These are phyloP conservation scores for Hanseniaspora occidentalis DNA, from an alignment of 805 yeast species.

Conservation along the genomic window DNA sequence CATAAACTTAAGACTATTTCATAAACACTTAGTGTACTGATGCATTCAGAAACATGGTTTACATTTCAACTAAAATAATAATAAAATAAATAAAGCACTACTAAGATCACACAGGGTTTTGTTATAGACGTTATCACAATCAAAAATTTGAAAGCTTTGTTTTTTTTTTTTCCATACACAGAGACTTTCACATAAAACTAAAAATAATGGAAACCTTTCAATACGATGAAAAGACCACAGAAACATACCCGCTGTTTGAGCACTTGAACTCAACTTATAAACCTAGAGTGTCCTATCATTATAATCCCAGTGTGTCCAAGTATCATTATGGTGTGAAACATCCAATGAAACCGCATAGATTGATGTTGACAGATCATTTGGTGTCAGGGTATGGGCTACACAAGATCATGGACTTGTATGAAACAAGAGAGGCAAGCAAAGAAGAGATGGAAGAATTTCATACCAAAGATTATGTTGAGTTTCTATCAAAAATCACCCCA, in stretches of 20 bases:
- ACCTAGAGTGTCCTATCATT: constrained; percentile 75
- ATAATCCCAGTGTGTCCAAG: constrained; percentile 63
- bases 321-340: constrained; percentile 89
- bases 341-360: constrained; percentile 97
- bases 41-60: too few species aligned
- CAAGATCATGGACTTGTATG: constrained; percentile 80
- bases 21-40: too few species aligned
- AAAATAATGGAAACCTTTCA: constrained; percentile 25
- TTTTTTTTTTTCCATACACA: not conserved
- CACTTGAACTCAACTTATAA: constrained; percentile 29
- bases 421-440: constrained; percentile 70
- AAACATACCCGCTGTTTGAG: constrained; percentile 35
- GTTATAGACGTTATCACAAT: too few species aligned
- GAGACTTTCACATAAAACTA: not conserved
- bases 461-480: constrained; percentile 73
- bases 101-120: too few species aligned
- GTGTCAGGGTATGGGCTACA: constrained; percentile 76
- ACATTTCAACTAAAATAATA: too few species aligned
- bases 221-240: constrained; percentile 29
- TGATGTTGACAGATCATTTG: constrained; percentile 87
- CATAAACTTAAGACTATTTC: too few species aligned
- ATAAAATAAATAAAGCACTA: too few species aligned
- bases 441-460: constrained; percentile 77
- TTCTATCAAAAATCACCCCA: constrained; percentile 65
- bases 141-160: too few species aligned